phyloP scores from a whole-genome alignment of 495 filamentous ascomycete genomes.

The Neurospora discreta region DNA sequence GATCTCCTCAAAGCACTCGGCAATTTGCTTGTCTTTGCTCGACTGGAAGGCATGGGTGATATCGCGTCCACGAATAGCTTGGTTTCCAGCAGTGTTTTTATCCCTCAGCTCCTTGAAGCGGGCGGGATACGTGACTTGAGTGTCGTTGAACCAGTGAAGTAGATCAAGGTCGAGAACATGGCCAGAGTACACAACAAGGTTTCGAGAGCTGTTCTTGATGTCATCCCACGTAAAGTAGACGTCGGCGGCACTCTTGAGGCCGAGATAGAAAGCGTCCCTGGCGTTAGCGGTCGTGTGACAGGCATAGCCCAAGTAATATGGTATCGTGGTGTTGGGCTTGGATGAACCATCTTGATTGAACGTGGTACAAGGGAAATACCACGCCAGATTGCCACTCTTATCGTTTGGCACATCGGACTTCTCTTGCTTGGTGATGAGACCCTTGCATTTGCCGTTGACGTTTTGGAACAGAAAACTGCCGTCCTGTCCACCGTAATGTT shows the following conservation, averaged over 20 bases:
- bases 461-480: constrained; percentile 98
- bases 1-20: constrained; percentile 79
- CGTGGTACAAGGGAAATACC: constrained; percentile 91
- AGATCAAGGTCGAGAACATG: constrained; percentile 90
- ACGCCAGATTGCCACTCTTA: constrained; percentile 62
- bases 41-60: constrained; percentile 79
- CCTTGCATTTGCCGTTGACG: constrained; percentile 96
- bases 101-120: constrained; percentile 70
- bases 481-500: constrained; percentile 75
- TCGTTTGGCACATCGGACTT: constrained; percentile 74
- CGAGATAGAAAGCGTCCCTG: constrained; percentile 70
- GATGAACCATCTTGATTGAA: constrained; percentile 92
- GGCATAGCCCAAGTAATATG: constrained; percentile 71
- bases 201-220: constrained; percentile 75
- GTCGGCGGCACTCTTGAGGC: constrained; percentile 34
- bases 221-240: constrained; percentile 98
- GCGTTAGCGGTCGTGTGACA: constrained; percentile 69
- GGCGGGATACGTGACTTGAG: constrained; percentile 66
- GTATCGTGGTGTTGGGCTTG: constrained; percentile 58
- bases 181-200: constrained; percentile 86
- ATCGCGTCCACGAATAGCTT: constrained; percentile 72
- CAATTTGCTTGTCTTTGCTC: constrained; percentile 62
- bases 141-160: constrained; percentile 77
- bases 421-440: constrained; percentile 59
- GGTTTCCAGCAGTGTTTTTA: constrained; percentile 41